Evolutionary conservation across 176 grass and related monocot genomes (phyloP), one percentile per base, ranked within the genome.

Genomic region (Metroxylon sagu): DNA sequence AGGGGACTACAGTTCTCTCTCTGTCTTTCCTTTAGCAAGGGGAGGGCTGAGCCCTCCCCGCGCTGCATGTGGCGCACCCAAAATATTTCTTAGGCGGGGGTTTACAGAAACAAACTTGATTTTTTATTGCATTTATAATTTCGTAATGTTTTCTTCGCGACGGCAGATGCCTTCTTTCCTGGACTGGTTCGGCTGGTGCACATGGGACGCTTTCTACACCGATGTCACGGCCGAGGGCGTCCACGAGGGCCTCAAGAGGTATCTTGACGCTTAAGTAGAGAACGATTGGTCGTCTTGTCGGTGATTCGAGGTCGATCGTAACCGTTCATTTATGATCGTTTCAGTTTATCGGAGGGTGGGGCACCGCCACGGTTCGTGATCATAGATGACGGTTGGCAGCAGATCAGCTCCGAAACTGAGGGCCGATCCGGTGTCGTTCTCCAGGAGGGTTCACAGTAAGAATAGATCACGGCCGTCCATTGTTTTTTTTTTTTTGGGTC

Each of bases 161-260:
- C 1, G 25, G 62, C 78, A 72, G 85, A 0, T 89, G 69, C 89
- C 89, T 60, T 83, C 79, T 0, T 85, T 89, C 53, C 39, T 95
- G 28, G 82, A 95, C 56, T 95, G 89, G 82, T 95, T 95, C 48
- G 89, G 89, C 0, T 95, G 89, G 85, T 95, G 89, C 75, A 95
- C 89, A 4, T 95, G 89, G 89, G 89, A 95, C 58, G 89, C 89
- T 0, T 95, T 85, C 89, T 95, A 95, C 79, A 95, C 89, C 15
- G 89, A 89, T 26, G 82, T 95, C 59, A 89, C 85, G 14, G 73
- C 82, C 58, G 76, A 76, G 59, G 82, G 79, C 64, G 82, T 86
- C 23, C 74, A 86, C 59, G 61, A 78, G 19, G 90, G 85, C 1
- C 79, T 89, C 43, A 56, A 56, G 8, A 87, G 84, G 79, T 77